Evolutionary conservation across 371 early-diverging fungal genomes (phyloP).

Genomic region (Mucor piriformis): DNA sequence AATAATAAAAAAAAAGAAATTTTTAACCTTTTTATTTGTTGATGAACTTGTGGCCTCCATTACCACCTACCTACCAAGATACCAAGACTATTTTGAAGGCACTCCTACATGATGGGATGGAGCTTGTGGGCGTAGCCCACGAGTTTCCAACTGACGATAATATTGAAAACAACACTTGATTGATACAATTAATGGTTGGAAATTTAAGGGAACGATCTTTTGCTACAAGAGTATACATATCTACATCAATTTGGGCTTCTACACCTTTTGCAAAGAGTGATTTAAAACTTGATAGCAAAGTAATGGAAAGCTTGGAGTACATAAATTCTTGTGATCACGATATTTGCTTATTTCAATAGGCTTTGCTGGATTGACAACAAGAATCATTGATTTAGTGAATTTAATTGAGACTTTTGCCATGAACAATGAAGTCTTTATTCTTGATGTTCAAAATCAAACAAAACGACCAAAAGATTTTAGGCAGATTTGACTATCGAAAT

Average conservation of each 20-base stretch:
- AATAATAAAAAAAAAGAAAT: neutral
- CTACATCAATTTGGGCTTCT: conserved; percentile 13
- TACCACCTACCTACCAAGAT: conserved; percentile 13
- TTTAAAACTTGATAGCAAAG: conserved; percentile 5
- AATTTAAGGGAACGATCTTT: conserved; percentile 18
- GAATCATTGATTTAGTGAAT: conserved; percentile 12
- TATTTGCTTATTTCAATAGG: conserved; percentile 13
- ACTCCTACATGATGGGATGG: conserved; percentile 10
- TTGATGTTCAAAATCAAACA: conserved; percentile 12
- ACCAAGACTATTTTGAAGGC: conserved; percentile 18
- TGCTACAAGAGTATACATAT: conserved; percentile 17
- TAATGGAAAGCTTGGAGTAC: conserved; percentile 10
- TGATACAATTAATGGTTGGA: conserved; percentile 11
- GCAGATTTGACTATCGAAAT: conserved; percentile 12
- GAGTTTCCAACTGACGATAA: neutral
- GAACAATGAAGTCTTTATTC: conserved; percentile 17
- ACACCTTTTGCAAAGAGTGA: conserved; percentile 8
- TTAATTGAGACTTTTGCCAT: conserved; percentile 18
- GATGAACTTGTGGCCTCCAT: conserved; percentile 16
- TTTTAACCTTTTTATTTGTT: conserved; percentile 14
- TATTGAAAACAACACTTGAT: conserved; percentile 3
- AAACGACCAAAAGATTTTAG: conserved; percentile 6
- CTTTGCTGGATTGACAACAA: conserved; percentile 21
- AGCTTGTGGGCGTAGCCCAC: conserved; percentile 9
- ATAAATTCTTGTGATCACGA: conserved; percentile 9